Percentiles rank a stretch among this genome's conserved stretches.
Evolutionary conservation across 257 asterid species (phyloP).

Genomic region (Nicotiana otophora): DNA sequence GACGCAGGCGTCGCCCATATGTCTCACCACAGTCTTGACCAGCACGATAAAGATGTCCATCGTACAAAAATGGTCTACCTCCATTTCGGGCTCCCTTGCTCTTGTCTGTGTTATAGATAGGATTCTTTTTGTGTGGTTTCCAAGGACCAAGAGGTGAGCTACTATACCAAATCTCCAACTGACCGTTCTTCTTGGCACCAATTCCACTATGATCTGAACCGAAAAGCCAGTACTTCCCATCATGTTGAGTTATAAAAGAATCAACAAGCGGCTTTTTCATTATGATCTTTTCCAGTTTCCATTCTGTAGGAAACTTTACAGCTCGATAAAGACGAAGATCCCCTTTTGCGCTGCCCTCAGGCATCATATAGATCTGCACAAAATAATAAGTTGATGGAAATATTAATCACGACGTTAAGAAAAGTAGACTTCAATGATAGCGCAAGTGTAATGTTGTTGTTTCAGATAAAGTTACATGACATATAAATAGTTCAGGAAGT

Average conservation of each 20-base stretch:
- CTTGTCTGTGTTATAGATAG: constrained; percentile 65
- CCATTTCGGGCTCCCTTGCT: constrained; percentile 92
- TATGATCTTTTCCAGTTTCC: constrained; percentile 60
- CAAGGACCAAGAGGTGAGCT: constrained; percentile 87
- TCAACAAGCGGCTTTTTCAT: constrained; percentile 75
- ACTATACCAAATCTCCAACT: constrained; percentile 86
- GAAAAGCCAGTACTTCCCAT: constrained; percentile 80
- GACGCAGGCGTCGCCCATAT: constrained; percentile 61
- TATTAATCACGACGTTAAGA: not conserved
- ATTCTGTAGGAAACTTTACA: constrained; percentile 65
- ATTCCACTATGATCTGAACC: constrained; percentile 89
- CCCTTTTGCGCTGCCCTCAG: constrained; percentile 83
- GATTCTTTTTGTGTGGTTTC: constrained; percentile 80
- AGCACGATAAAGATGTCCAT: constrained; percentile 63
- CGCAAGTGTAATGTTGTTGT: not conserved
- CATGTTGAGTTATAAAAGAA: constrained; percentile 59
- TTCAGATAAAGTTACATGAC: not conserved
- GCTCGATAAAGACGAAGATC: constrained; percentile 94
- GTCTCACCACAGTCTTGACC: constrained; percentile 94
- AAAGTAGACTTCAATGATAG: not conserved
- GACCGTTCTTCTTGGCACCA: constrained; percentile 70
- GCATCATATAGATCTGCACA: constrained; percentile 88
- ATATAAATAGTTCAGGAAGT: not conserved
- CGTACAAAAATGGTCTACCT: constrained; percentile 74
- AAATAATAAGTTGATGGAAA: constrained; percentile 3